Evolutionary conservation across 352 stramenopile species (phyloP), one percentile per base, ranked within the genome.

Genomic region (Phytophthora crassamura): DNA sequence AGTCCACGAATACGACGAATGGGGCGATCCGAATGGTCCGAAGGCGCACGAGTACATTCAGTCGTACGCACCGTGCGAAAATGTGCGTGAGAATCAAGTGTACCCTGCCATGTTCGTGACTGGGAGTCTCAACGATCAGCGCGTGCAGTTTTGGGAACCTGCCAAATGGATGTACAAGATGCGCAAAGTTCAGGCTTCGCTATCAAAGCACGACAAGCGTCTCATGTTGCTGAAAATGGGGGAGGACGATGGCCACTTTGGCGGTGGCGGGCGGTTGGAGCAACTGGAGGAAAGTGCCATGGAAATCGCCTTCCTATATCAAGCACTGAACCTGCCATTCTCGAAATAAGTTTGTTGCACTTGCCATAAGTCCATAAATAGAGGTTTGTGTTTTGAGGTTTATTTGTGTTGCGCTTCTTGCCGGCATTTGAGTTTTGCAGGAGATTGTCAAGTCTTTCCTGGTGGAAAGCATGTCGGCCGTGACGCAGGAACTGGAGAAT

Each of bases 1-100:
- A 10, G 71, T 97, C 15, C 88, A 97, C 64, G 93, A 98, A 72
- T 97, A 97, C 55, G 89, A 97, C 46, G 93, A 98, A 68, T 98
- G 91, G 91, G 90, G 91, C 3, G 86, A 97, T 51, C 85, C 86
- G 11, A 74, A 45, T 20, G 57, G 40, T 3, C 58, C 65, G 1
- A 59, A 75, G 5, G 75, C 83, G 11, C 66, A 67, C 28, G 70
- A 78, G 16, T 95, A 94, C 70, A 95, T 96, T 36, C 58, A 76
- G 25, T 92, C 87, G n/a, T 96, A 95, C 56, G 84, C 85, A 7
- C 88, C 88, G 14, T 89, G 77, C 25, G 83, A 89, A 39, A 96
- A 96, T 64, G 58, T 96, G 36, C 70, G 70, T 0, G 39, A 58
- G 5, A 66, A 67, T 10, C 64, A 74, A 35, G 57, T 59, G 18